A percentile compares a stretch with the other conserved stretches of the same genome.
phyloP scores from a whole-genome alignment of 805 yeast species.

The Myxozyma vanderwaltii region DNA sequence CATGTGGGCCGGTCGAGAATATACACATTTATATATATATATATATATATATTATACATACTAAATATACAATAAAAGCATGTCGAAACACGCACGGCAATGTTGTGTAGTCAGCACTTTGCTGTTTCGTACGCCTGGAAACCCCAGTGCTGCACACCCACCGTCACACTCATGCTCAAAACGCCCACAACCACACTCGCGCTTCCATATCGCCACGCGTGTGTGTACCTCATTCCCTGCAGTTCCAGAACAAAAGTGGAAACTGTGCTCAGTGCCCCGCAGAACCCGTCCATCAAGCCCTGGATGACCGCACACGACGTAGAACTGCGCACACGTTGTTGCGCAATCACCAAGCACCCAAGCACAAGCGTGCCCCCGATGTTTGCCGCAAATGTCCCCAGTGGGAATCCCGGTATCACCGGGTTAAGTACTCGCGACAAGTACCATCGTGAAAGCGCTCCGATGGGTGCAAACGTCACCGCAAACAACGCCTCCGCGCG shows the following conservation, averaged over 20 bases:
- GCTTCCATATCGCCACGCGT: conserved; percentile 27
- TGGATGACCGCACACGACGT: conserved; percentile 30
- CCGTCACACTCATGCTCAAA: conserved; percentile 19
- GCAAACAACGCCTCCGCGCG: conserved; percentile 35
- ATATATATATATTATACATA: too few relatives aligned
- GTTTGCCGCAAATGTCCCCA: conserved; percentile 37
- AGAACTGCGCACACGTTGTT: background rate
- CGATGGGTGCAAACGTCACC: conserved; percentile 33
- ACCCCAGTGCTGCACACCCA: conserved; percentile 26
- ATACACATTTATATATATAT: too few relatives aligned
- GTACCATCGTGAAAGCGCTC: conserved; percentile 33
- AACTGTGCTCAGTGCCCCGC: conserved; percentile 35
- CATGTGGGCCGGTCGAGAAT: too few relatives aligned
- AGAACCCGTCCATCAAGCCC: conserved; percentile 35
- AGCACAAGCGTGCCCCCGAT: conserved; percentile 31
- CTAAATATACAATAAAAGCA: too few relatives aligned
- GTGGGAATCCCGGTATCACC: conserved; percentile 25
- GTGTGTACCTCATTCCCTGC: conserved; percentile 13
- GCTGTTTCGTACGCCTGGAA: background rate
- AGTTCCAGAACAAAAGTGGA: conserved; percentile 36
- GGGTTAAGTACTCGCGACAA: conserved; percentile 30
- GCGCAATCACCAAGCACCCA: conserved; percentile 12
- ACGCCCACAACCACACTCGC: conserved; percentile 21
- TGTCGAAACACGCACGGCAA: too few relatives aligned
- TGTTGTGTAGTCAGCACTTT: too few relatives aligned